Evolutionary conservation across 164 flowering plant species (phyloP), one percentile per base, ranked within the genome.

Genomic region (Buxus sempervirens): DNA sequence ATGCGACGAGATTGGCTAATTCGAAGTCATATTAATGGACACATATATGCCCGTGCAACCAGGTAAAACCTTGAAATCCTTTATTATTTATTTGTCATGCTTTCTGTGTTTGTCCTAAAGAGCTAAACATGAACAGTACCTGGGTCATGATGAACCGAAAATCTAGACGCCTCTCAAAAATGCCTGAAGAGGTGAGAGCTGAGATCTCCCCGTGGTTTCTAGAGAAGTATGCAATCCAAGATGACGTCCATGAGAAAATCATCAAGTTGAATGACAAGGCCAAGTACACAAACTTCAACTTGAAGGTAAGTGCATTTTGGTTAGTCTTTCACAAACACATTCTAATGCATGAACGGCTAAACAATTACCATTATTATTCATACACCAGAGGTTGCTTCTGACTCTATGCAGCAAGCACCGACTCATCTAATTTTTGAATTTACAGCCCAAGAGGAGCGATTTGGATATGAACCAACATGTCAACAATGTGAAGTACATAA

Each of bases 71-170:
- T 38, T 54, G 36, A 16, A 10, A 64, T 57, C 21, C 18, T 63
- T 48, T 21, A 21, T 19, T 27, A 23, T 15, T 41, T 56, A 24
- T 48, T 36, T 21, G 53, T 51, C 13, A 23, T 36, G 10, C 36
- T 21, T 60, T 54, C 64, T 38, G 38, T 62, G 27, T 13, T 38
- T 23, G 41, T 69, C 18, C 28, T 69, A 69, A 69, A 14, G 15
- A 14, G 13, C 55, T 67, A 16, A 55, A 36, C 14, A 65, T 73
- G 64, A 71, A 69, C 90, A 89, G 95, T 78, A 89, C 89, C 4
- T 87, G 88, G 90, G 95, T 86, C 80, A 87, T 87, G 95, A 89
- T 89, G 95, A 84, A 89, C 81, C 64, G 79, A 64, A 42, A 83
- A 66, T 87, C 95, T 4, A 84, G 95, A 72, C 90, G 89, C 15